Percentiles rank a stretch among this genome's conserved stretches.
phyloP scores from a whole-genome alignment of 179 eudicot species.

The Spergularia azorica region DNA sequence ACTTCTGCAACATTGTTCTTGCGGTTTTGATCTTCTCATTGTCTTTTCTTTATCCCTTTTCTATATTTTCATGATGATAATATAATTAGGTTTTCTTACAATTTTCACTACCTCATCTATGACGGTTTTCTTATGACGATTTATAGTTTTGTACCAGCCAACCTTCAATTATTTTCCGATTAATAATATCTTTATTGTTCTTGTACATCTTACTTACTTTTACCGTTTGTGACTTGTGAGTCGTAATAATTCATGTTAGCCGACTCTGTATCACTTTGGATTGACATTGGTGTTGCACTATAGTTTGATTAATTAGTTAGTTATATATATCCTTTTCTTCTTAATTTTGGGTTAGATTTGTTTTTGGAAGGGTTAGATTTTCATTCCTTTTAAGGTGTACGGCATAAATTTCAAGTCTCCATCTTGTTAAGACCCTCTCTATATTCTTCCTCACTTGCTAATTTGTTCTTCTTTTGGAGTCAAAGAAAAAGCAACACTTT shows the following conservation, averaged over 20 bases:
- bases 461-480: conserved; percentile 42
- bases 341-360: conserved; percentile 14
- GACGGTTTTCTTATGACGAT: no score
- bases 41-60: neutral
- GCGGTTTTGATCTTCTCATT: conserved; percentile 24
- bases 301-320: neutral
- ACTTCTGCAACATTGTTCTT: conserved; percentile 74
- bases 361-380: neutral
- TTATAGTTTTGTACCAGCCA: no score
- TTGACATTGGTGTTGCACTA: no score
- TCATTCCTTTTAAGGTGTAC: conserved; percentile 11
- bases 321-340: neutral
- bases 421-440: conserved; percentile 38
- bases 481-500: conserved; percentile 31
- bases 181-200: no score
- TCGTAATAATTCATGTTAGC: no score
- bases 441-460: conserved; percentile 24
- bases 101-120: no score
- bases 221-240: no score
- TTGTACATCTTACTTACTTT: no score
- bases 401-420: conserved; percentile 50
- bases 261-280: no score
- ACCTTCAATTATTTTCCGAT: no score
- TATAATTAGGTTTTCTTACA: neutral
- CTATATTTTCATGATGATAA: neutral